Evolutionary conservation across 2,329 filamentous ascomycete genomes (phyloP).

Genomic region (Botrytis cinerea): DNA sequence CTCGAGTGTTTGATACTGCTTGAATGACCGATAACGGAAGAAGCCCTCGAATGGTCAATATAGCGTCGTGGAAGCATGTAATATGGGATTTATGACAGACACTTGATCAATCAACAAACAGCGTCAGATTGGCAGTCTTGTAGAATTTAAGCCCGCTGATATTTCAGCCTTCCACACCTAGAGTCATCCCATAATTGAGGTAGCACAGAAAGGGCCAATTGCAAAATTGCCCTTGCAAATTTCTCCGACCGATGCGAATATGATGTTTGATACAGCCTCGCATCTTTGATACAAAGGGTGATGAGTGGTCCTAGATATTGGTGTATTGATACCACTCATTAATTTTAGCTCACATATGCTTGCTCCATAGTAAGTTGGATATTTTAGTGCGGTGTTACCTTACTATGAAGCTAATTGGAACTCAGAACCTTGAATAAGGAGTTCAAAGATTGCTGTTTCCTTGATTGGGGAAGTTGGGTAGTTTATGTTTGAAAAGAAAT

Average conservation of each 20-base stretch:
- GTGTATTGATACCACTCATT: neutral
- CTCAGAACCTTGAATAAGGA: neutral
- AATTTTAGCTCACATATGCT: neutral
- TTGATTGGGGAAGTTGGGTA: neutral
- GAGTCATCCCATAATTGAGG: slow-evolving; percentile 47
- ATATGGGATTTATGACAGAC: slow-evolving; percentile 51
- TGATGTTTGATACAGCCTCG: neutral
- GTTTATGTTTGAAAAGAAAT: neutral
- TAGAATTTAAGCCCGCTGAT: slow-evolving; percentile 51
- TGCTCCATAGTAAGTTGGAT: neutral
- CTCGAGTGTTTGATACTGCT: slow-evolving; percentile 40
- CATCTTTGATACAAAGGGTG: neutral
- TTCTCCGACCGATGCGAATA: neutral
- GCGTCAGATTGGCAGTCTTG: slow-evolving; percentile 48
- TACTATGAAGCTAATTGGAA: neutral
- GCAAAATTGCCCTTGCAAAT: neutral
- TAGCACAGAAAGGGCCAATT: slow-evolving; percentile 46
- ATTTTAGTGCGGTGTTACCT: neutral
- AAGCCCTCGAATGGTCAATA: slow-evolving; percentile 37
- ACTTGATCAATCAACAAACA: slow-evolving; percentile 48
- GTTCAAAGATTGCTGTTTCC: neutral
- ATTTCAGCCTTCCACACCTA: slow-evolving; percentile 46
- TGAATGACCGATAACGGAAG: slow-evolving; percentile 36
- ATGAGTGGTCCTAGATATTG: neutral
- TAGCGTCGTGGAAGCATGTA: slow-evolving; percentile 49